A percentile compares a stretch with the other conserved stretches of the same genome.
Conservation (phyloP, 2,329 filamentous ascomycete species). For the Alternaria burnsii region DNA sequence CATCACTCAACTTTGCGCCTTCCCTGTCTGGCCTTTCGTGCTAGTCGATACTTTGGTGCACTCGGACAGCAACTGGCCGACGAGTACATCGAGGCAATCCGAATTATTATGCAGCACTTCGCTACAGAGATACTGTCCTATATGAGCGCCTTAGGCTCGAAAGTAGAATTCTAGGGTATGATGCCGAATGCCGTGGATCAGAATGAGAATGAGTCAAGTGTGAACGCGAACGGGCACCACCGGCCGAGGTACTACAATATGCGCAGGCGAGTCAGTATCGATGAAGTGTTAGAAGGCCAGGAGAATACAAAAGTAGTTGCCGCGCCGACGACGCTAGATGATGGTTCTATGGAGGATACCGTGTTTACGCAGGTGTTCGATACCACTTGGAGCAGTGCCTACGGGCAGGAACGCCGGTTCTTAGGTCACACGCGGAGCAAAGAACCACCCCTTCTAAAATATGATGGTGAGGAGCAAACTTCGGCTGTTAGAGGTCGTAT, state of each 20-base stretch:
- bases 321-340: not conserved
- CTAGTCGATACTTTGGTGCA: too few relatives aligned
- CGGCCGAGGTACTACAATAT: not conserved
- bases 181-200: too few relatives aligned
- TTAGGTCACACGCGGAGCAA: too few relatives aligned
- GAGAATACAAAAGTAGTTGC: not conserved
- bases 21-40: too few relatives aligned
- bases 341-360: not conserved
- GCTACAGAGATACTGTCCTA: not conserved
- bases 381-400: too few relatives aligned
- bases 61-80: not conserved
- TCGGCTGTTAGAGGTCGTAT: too few relatives aligned
- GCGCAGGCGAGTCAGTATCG: not conserved
- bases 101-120: not conserved
- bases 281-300: not conserved
- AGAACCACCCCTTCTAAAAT: too few relatives aligned
- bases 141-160: not conserved
- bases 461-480: too few relatives aligned
- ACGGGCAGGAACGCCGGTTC: too few relatives aligned
- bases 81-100: not conserved
- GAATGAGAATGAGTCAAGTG: not conserved
- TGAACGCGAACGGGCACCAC: not conserved
- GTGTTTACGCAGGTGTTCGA: not conserved
- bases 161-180: not conserved
- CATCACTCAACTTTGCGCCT: too few relatives aligned